Conservation (phyloP, 2,329 filamentous ascomycete species). For the Madurella fahalii region DNA sequence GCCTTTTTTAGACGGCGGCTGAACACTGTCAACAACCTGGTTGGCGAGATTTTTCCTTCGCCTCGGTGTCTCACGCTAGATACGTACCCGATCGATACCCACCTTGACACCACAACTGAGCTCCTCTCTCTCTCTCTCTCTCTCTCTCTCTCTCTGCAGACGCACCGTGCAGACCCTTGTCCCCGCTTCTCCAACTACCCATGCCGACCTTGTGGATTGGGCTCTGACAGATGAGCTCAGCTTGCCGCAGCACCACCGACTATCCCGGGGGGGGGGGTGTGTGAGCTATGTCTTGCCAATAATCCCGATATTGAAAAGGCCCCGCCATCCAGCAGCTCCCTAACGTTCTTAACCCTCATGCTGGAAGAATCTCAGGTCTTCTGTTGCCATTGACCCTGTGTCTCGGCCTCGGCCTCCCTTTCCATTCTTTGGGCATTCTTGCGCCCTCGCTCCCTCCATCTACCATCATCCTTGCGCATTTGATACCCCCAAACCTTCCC, state of each 20-base stretch:
- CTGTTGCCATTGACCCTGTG: conserved; percentile 5
- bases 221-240: conserved; percentile 18
- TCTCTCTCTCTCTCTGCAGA: conserved; percentile 7
- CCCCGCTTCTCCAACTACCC: conserved; percentile 11
- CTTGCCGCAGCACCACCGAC: conserved; percentile 17
- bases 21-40: conserved; percentile 26
- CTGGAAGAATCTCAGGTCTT: conserved; percentile 16
- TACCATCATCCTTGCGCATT: not conserved
- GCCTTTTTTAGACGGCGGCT: conserved; percentile 25
- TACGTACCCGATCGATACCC: conserved; percentile 20
- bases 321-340: conserved; percentile 8
- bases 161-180: conserved; percentile 14
- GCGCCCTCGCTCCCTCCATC: not conserved
- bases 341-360: conserved; percentile 10
- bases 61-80: conserved; percentile 23
- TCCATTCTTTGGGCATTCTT: not conserved
- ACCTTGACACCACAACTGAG: conserved; percentile 5
- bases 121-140: not conserved
- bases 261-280: conserved; percentile 1
- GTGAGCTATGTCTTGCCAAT: conserved; percentile 12
- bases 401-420: not conserved
- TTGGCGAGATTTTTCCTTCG: conserved; percentile 20
- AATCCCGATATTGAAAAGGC: conserved; percentile 27
- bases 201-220: conserved; percentile 12
- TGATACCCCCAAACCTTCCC: not conserved